A percentile compares a stretch with the other conserved stretches of the same genome.
These are phyloP conservation scores for Suhomyces kilbournensis DNA, from an alignment of 805 yeast genomes.

Conservation along the genomic window DNA sequence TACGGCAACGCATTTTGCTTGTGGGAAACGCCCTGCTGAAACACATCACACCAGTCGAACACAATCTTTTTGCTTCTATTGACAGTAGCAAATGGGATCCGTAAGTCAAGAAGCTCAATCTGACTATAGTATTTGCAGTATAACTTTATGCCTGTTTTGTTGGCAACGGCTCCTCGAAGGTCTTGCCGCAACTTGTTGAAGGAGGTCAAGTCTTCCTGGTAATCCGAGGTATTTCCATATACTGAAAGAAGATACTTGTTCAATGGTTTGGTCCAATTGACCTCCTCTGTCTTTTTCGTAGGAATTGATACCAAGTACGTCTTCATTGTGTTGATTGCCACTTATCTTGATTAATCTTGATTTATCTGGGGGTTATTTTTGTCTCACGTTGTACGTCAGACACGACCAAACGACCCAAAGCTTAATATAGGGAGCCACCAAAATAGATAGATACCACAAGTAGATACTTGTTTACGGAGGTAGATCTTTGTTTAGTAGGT, in stretches of 20 bases:
- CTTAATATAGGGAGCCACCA: too few species aligned
- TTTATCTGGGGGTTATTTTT: neutral
- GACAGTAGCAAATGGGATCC: constrained; percentile 67
- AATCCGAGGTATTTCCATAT: constrained; percentile 62
- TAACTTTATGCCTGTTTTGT: constrained; percentile 47
- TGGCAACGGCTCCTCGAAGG: constrained; percentile 47
- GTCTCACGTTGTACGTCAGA: neutral
- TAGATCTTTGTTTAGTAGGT: too few species aligned
- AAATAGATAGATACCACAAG: too few species aligned
- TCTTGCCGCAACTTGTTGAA: constrained; percentile 62
- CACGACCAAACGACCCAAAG: neutral
- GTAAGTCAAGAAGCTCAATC: constrained; percentile 71
- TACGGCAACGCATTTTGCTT: constrained; percentile 81
- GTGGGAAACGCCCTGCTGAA: constrained; percentile 41
- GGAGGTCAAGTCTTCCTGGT: constrained; percentile 50
- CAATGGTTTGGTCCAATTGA: constrained; percentile 67
- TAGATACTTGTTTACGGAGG: too few species aligned
- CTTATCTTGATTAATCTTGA: neutral
- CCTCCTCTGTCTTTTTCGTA: constrained; percentile 48
- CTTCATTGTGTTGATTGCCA: constrained; percentile 12
- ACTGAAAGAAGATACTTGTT: constrained; percentile 53
- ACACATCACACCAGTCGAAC: constrained; percentile 83
- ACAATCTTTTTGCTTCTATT: constrained; percentile 42
- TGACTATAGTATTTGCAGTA: constrained; percentile 75
- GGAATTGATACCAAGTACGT: constrained; percentile 19